These are phyloP conservation scores for Xylaria scruposa DNA, from an alignment of 495 filamentous ascomycete genomes.

Conservation along the genomic window DNA sequence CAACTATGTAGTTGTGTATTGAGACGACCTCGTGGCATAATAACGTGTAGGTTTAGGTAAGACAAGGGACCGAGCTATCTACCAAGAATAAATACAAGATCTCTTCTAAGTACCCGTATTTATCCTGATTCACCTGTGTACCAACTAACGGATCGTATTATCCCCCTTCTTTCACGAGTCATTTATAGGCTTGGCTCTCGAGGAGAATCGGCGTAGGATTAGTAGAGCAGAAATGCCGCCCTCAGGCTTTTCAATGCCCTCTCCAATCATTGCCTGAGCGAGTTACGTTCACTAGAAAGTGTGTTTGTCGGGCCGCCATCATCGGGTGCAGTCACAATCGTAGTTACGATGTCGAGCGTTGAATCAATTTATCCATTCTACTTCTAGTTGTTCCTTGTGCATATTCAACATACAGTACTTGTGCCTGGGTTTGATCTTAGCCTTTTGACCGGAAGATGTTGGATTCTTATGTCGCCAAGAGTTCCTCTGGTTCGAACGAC, in stretches of 20 bases:
- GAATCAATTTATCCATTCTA: not conserved
- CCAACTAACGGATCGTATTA: not conserved
- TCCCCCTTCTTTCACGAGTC: too few species aligned
- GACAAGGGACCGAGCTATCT: not conserved
- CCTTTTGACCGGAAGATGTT: not conserved
- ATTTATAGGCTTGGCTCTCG: too few species aligned
- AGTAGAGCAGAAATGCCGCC: too few species aligned
- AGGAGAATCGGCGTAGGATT: too few species aligned
- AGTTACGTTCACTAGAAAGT: not conserved
- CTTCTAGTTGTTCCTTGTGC: not conserved
- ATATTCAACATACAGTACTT: not conserved
- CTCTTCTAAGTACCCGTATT: not conserved
- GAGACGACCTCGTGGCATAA: not conserved
- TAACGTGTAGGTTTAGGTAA: not conserved
- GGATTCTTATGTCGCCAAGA: not conserved
- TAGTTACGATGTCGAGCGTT: not conserved
- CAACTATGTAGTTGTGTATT: not conserved
- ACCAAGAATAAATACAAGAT: not conserved
- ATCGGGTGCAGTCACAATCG: not conserved
- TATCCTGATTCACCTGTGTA: not conserved
- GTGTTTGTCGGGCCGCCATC: not conserved
- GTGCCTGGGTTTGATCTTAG: not conserved
- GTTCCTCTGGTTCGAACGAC: not conserved
- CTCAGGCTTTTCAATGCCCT: too few species aligned
- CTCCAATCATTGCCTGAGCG: not conserved